phyloP scores from a whole-genome alignment of 75 land plant species.

The Isoetes taiwanensis region DNA sequence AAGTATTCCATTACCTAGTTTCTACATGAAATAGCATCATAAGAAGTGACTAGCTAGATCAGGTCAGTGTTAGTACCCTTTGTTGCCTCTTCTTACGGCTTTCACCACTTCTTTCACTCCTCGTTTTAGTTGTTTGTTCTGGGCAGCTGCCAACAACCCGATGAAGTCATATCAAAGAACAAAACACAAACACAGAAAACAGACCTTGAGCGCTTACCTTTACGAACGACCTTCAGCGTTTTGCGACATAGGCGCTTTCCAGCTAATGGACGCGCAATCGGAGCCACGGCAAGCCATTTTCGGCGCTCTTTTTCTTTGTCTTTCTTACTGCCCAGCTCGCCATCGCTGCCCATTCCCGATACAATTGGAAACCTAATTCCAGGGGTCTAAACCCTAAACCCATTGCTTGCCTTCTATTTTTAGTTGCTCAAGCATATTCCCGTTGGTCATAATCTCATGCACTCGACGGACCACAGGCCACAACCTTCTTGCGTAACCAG shows the following conservation, averaged over 20 bases:
- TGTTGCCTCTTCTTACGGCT: slow-evolving; percentile 68
- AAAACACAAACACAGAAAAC: background rate
- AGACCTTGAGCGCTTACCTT: slow-evolving; percentile 27
- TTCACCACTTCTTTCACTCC: slow-evolving; percentile 99
- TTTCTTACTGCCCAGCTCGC: slow-evolving; percentile 43
- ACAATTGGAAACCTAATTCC: too few species aligned
- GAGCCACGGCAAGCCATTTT: slow-evolving; percentile 46
- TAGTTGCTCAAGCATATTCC: too few species aligned
- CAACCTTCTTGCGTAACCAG: too few species aligned
- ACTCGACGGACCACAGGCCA: too few species aligned
- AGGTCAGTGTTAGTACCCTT: too few species aligned
- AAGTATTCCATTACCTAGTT: too few species aligned
- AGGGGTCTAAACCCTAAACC: too few species aligned
- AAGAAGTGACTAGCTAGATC: too few species aligned
- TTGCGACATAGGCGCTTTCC: slow-evolving; percentile 87
- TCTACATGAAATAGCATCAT: too few species aligned
- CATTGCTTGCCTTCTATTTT: too few species aligned
- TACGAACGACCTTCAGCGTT: slow-evolving; percentile 71
- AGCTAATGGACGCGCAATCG: slow-evolving; percentile 85
- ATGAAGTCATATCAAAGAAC: background rate
- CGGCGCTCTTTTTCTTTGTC: slow-evolving; percentile 43
- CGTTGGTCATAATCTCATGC: too few species aligned
- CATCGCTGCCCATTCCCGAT: slow-evolving; percentile 19
- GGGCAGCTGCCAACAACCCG: slow-evolving; percentile 45
- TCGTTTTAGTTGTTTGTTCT: slow-evolving; percentile 68